These are phyloP conservation scores for Neofusicoccum kwambonambiense DNA, from an alignment of 2,329 filamentous ascomycete genomes.

Conservation along the genomic window DNA sequence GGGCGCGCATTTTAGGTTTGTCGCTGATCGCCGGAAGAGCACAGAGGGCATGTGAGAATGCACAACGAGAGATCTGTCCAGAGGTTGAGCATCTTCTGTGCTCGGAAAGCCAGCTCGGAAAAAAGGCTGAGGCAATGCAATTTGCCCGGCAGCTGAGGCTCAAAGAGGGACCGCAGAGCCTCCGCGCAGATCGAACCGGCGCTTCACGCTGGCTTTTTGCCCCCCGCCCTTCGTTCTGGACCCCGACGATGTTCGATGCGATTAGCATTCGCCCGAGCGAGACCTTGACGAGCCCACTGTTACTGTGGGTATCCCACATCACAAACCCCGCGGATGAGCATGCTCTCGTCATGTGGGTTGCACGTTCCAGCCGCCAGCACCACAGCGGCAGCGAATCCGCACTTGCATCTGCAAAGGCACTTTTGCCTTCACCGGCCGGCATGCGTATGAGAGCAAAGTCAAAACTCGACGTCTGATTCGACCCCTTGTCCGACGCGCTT, in stretches of 20 bases:
- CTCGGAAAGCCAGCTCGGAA: not conserved
- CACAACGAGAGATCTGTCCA: not conserved
- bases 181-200: not conserved
- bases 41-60: not conserved
- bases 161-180: not conserved
- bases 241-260: not conserved
- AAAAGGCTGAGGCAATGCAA: not conserved
- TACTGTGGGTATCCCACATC: slow-evolving; percentile 10
- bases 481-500: not conserved
- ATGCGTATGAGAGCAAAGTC: not conserved
- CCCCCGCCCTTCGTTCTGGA: not conserved
- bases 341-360: not conserved
- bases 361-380: not conserved
- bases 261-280: not conserved
- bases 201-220: not conserved
- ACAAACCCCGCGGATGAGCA: not conserved
- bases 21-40: too few species aligned
- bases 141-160: not conserved
- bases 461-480: not conserved
- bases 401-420: not conserved
- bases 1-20: not conserved
- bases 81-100: not conserved
- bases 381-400: not conserved
- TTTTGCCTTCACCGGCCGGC: not conserved
- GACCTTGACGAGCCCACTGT: not conserved